Percentiles rank a stretch among this genome's conserved stretches.
Evolutionary conservation across 2,329 filamentous ascomycete species (phyloP).

Genomic region (Calonectria naviculata): DNA sequence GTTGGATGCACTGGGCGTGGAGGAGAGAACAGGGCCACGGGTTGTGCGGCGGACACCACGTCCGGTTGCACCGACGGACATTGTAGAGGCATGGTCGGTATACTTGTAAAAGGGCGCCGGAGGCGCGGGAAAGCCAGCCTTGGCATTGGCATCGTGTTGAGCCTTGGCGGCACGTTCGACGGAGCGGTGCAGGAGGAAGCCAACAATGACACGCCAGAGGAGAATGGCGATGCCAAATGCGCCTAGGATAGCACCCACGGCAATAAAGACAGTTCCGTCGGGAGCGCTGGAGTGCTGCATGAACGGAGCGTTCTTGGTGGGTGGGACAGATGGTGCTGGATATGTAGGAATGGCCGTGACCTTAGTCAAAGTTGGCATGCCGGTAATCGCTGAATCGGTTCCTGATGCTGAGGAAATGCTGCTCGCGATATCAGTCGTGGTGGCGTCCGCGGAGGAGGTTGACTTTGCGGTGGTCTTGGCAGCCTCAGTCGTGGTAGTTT

Average conservation of each 20-base stretch:
- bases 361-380: constrained; percentile 56
- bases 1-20: constrained; percentile 72
- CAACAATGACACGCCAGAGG: constrained; percentile 87
- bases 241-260: constrained; percentile 88
- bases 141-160: constrained; percentile 76
- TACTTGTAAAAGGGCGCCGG: constrained; percentile 74
- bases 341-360: constrained; percentile 62
- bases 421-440: constrained; percentile 28
- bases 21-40: constrained; percentile 64
- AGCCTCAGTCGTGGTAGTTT: constrained; percentile 25
- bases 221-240: constrained; percentile 85
- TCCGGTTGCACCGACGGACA: constrained; percentile 58
- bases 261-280: constrained; percentile 96
- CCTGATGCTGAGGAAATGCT: constrained; percentile 28
- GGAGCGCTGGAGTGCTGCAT: constrained; percentile 89
- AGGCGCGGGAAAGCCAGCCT: constrained; percentile 70
- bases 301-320: constrained; percentile 86
- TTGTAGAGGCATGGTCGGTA: constrained; percentile 67
- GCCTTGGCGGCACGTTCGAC: constrained; percentile 87
- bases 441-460: constrained; percentile 25
- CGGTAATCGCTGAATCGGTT: constrained; percentile 40
- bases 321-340: constrained; percentile 81
- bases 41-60: constrained; percentile 64
- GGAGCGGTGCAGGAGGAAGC: constrained; percentile 90
- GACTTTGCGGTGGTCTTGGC: constrained; percentile 13